A percentile compares a stretch with the other conserved stretches of the same genome.
These are phyloP conservation scores for Cutaneotrichosporon cavernicola DNA, from an alignment of 1,284 basidiomycete species.

Conservation along the genomic window DNA sequence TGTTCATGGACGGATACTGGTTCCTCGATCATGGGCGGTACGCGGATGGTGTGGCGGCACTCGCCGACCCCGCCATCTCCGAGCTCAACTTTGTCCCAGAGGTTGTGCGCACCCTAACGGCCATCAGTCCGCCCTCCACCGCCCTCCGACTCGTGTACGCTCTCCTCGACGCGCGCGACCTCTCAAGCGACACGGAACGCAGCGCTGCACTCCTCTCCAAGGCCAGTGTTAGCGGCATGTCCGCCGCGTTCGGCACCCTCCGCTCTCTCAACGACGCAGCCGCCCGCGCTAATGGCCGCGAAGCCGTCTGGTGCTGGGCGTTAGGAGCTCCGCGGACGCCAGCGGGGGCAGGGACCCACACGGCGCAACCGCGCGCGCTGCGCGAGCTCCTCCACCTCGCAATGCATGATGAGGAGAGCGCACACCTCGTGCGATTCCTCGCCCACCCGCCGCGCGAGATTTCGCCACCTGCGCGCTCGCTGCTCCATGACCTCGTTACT, in stretches of 20 bases:
- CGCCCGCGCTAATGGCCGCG: conserved; percentile 26
- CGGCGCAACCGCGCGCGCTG: conserved; percentile 35
- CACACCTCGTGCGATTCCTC: conserved; percentile 44
- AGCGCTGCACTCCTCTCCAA: conserved; percentile 32
- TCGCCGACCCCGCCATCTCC: conserved; percentile 42
- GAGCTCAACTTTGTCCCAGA: conserved; percentile 43
- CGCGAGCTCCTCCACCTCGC: conserved; percentile 45
- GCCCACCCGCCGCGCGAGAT: conserved; percentile 56
- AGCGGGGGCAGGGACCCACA: conserved; percentile 31
- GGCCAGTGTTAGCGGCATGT: conserved; percentile 30
- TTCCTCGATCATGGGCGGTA: conserved; percentile 41
- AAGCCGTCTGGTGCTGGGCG: conserved; percentile 43
- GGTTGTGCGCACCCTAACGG: conserved; percentile 38
- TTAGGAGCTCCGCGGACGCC: conserved; percentile 36
- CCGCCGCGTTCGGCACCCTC: conserved; percentile 34
- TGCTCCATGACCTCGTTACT: conserved; percentile 76
- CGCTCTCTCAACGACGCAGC: conserved; percentile 20
- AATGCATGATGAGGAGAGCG: conserved; percentile 41
- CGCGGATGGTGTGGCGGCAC: conserved; percentile 30
- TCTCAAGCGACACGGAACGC: conserved; percentile 20
- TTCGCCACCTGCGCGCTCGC: conserved; percentile 58
- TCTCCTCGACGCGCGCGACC: conserved; percentile 25
- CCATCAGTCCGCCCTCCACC: conserved; percentile 33
- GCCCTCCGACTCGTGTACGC: conserved; percentile 33
- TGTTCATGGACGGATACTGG: conserved; percentile 49